Evolutionary conservation across 1,284 basidiomycete genomes (phyloP).

Genomic region (Calocybe gambosa): DNA sequence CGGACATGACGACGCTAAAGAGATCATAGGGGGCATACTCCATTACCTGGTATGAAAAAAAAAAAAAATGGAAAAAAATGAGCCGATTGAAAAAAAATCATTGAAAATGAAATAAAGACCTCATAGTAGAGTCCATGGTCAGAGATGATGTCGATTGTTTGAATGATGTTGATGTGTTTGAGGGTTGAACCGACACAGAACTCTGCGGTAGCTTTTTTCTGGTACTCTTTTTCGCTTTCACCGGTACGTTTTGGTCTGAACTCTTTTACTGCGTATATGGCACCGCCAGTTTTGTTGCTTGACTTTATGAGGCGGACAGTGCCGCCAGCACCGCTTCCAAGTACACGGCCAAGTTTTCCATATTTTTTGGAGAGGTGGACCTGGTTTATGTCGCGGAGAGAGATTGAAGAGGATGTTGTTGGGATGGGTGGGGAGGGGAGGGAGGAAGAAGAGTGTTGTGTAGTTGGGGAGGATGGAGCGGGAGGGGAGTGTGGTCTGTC

Average conservation of each 20-base stretch:
- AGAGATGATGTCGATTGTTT: constrained; percentile 97
- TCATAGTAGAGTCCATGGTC: constrained; percentile 99
- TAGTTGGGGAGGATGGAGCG: constrained; percentile 20
- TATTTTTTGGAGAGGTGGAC: constrained; percentile 97
- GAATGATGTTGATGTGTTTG: constrained; percentile 95
- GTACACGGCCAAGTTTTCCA: constrained; percentile 95
- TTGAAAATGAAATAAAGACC: too few species aligned
- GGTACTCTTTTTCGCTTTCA: constrained; percentile 94
- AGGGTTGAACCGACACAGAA: constrained; percentile 96
- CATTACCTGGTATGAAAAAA: constrained; percentile 69
- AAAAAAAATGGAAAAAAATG: not conserved
- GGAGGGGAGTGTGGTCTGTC: constrained; percentile 35
- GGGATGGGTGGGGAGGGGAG: constrained; percentile 15
- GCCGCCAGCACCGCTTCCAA: constrained; percentile 95
- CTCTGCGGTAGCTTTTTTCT: constrained; percentile 97
- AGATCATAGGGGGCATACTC: constrained; percentile 98
- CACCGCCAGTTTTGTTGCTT: constrained; percentile 69
- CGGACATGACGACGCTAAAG: constrained; percentile 99
- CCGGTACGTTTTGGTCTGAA: constrained; percentile 86
- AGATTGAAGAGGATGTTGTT: constrained; percentile 12
- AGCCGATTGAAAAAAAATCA: too few species aligned
- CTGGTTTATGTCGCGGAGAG: constrained; percentile 63
- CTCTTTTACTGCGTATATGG: constrained; percentile 95
- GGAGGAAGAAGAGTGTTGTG: constrained; percentile 16
- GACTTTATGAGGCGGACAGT: constrained; percentile 96